These are phyloP conservation scores for Gonapodya prolifera DNA, from an alignment of 192 early-diverging fungal species.

Conservation along the genomic window DNA sequence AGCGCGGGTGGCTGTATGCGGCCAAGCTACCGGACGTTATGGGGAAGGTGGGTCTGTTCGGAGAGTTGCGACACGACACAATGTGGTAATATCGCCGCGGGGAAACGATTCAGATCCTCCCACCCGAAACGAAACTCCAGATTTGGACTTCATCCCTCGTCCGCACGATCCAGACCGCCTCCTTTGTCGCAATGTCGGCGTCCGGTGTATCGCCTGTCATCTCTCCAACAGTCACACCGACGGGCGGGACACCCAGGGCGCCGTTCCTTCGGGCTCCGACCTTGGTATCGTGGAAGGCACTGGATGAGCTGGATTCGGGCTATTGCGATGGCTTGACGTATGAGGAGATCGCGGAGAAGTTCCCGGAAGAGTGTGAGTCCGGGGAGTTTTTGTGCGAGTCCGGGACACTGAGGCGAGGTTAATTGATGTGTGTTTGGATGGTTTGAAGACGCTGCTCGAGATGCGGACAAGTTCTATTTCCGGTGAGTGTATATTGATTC, in stretches of 20 bases:
- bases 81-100: no score
- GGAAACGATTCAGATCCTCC: constrained; percentile 1
- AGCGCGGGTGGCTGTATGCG: constrained; percentile 78
- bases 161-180: constrained; percentile 82
- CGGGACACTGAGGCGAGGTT: no score
- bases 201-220: neutral
- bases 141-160: constrained; percentile 96
- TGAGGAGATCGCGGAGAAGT: constrained; percentile 90
- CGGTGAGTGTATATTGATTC: constrained; percentile 24
- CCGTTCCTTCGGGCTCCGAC: neutral
- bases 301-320: constrained; percentile 95
- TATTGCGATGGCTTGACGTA: constrained; percentile 98
- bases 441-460: neutral
- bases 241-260: neutral
- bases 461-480: constrained; percentile 82
- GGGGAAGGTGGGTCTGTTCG: constrained; percentile 16
- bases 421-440: neutral
- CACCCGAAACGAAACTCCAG: constrained; percentile 20
- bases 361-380: constrained; percentile 87
- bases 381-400: constrained; percentile 61
- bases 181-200: neutral
- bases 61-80: constrained; percentile 1
- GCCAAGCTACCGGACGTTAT: constrained; percentile 71
- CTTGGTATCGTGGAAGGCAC: constrained; percentile 80
- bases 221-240: neutral